phyloP scores from a whole-genome alignment of 2,329 filamentous ascomycete genomes.

The Penicillium hesseltinei region DNA sequence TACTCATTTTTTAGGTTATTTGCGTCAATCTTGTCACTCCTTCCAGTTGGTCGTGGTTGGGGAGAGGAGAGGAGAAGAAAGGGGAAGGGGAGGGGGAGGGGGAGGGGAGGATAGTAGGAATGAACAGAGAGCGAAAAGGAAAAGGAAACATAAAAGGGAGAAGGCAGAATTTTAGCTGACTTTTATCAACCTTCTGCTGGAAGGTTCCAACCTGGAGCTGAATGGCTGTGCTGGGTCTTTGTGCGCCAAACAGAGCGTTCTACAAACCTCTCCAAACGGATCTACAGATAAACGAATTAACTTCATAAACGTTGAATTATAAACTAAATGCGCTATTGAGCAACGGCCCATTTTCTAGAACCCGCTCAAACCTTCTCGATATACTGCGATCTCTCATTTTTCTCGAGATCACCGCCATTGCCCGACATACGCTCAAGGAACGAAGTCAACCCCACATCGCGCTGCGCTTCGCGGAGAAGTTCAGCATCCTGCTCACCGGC shows the following conservation, averaged over 20 bases:
- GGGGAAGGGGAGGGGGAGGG: neutral
- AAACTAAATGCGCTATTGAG: neutral
- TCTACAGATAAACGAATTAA: too few species aligned
- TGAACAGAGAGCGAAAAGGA: neutral
- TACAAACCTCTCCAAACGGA: too few species aligned
- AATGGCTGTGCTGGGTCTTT: too few species aligned
- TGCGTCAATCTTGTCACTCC: neutral
- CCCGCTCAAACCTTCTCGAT: slow-evolving; percentile 18
- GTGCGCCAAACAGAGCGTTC: too few species aligned
- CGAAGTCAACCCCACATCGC: slow-evolving; percentile 24
- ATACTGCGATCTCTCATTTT: slow-evolving; percentile 19
- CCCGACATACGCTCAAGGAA: slow-evolving; percentile 22
- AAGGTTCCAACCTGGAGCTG: neutral
- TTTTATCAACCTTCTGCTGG: neutral
- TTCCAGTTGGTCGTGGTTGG: neutral
- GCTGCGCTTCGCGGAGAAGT: slow-evolving; percentile 25
- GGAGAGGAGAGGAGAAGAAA: neutral
- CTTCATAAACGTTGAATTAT: neutral
- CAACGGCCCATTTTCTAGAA: neutral
- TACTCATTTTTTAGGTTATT: neutral
- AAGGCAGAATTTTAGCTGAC: neutral
- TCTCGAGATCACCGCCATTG: slow-evolving; percentile 17
- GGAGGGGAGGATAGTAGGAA: neutral
- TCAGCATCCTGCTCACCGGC: slow-evolving; percentile 29
- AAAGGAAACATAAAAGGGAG: neutral